Conservation (phyloP, 805 yeast genomes). For the Groenewaldozyma tartarivorans region DNA sequence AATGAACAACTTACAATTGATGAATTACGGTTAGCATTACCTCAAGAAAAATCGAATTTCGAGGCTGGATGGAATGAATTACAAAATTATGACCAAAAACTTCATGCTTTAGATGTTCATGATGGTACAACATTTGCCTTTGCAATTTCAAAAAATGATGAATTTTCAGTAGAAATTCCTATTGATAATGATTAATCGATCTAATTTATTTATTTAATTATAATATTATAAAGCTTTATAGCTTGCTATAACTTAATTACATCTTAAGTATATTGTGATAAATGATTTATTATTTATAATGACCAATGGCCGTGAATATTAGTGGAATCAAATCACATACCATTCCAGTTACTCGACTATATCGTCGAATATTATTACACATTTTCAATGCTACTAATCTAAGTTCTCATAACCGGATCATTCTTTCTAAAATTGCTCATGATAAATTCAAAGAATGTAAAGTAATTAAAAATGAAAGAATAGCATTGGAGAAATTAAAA, state of each 20-base stretch:
- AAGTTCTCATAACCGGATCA: neutral
- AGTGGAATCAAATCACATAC: no score
- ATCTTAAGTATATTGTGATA: no score
- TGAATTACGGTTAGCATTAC: conserved; percentile 7
- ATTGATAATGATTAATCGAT: conserved; percentile 1
- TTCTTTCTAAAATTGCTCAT: conserved; percentile 4
- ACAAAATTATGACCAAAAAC: conserved; percentile 3
- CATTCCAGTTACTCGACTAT: conserved; percentile 9
- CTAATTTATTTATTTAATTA: neutral
- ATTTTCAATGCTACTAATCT: neutral
- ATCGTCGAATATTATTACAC: conserved; percentile 5
- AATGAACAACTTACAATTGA: neutral
- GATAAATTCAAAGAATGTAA: conserved; percentile 3
- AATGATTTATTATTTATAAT: no score
- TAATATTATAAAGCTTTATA: neutral
- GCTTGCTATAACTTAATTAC: no score
- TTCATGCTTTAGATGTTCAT: conserved; percentile 6
- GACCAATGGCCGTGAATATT: no score
- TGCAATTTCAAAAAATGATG: conserved; percentile 2
- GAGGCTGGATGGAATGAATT: conserved; percentile 8
- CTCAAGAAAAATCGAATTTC: conserved; percentile 3
- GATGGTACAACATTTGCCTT: conserved; percentile 12
- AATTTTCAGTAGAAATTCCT: conserved; percentile 11
- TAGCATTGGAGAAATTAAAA: conserved; percentile 4
- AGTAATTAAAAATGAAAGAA: neutral